phyloP scores from a whole-genome alignment of 371 early-diverging fungal species.

The Sporodiniella umbellata region DNA sequence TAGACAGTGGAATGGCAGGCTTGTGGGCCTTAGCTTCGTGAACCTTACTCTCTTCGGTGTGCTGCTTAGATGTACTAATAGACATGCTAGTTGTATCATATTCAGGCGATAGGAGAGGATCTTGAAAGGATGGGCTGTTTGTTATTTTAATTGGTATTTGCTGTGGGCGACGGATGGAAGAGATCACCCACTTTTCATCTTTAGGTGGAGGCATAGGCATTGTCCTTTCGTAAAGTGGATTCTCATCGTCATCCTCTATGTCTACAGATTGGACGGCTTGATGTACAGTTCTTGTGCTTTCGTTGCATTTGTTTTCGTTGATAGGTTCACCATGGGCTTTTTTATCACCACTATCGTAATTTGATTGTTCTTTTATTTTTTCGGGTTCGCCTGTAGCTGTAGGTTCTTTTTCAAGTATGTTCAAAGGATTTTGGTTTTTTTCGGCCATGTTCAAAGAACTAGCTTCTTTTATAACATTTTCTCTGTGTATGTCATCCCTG shows the following conservation, averaged over 20 bases:
- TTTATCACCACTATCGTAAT: too few species aligned
- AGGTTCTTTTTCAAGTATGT: too few species aligned
- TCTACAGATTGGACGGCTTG: neutral
- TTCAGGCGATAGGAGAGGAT: neutral
- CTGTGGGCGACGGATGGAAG: conserved; percentile 46
- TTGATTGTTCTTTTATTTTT: too few species aligned
- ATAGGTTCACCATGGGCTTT: too few species aligned
- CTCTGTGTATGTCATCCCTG: too few species aligned
- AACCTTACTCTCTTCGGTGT: neutral
- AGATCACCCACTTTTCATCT: conserved; percentile 51
- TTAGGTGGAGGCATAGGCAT: conserved; percentile 33
- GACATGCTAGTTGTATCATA: neutral
- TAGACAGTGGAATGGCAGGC: conserved; percentile 31
- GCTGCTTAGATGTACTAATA: neutral
- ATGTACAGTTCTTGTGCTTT: neutral
- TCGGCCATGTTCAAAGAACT: too few species aligned
- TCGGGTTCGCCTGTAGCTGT: too few species aligned
- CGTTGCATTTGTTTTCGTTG: neutral
- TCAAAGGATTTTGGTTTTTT: neutral
- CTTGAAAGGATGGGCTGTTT: neutral
- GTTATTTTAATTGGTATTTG: conserved; percentile 35
- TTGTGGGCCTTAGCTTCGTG: conserved; percentile 23
- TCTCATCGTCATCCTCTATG: conserved; percentile 17
- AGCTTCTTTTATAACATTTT: neutral
- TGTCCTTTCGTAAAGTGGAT: conserved; percentile 5